Base-by-base conservation (phyloP, 2,329 filamentous ascomycete species). In the Fusarium verticillioides region DNA sequence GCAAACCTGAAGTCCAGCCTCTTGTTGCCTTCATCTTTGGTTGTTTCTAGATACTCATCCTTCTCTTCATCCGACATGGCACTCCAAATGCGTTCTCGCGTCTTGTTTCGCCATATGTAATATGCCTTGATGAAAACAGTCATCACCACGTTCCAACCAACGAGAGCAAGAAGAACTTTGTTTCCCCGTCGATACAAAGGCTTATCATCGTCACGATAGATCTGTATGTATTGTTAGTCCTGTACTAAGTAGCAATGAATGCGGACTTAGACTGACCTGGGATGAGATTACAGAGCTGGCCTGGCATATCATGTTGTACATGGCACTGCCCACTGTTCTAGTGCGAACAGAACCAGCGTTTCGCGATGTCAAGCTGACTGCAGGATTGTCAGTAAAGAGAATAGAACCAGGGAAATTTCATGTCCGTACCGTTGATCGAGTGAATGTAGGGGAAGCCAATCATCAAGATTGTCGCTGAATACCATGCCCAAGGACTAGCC, bases 271-370 rank as follows among this genome's bases (percentile, higher is more conserved):
- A 34, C 63, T 49, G n/a, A 74, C 74, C 62, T 83, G 77, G 6
- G 78, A 74, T 3, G 74, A 68, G 28, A 81, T 81, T 19, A 84
- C 81, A 36, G 72, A 76, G 11, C 78, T 76, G 4, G 76, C 78
- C 82, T 82, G 79, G 9, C 81, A 78, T 40, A 74, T 79, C 79
- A 83, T 83, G 72, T 90, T 91, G 78, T 90, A 91, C 21, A 89
- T 78, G 2, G 88, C 88, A 2, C 86, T 86, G 1, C 87, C 87
- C 3, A 91, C 87, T 0, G 89, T 88, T 18, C 90, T 81, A 16
- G 88, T 90, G 13, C 88, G 83, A 4, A 91, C 89, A 5, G 86
- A 86, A 49, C 89, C 88, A 1, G 88, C 85, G 72, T 91, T 91
- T 50, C 88, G 84, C 4, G 86, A 88, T 1, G 85, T 88, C 80